phyloP scores from a whole-genome alignment of 1,284 basidiomycete species.

The Mycena citricolor region DNA sequence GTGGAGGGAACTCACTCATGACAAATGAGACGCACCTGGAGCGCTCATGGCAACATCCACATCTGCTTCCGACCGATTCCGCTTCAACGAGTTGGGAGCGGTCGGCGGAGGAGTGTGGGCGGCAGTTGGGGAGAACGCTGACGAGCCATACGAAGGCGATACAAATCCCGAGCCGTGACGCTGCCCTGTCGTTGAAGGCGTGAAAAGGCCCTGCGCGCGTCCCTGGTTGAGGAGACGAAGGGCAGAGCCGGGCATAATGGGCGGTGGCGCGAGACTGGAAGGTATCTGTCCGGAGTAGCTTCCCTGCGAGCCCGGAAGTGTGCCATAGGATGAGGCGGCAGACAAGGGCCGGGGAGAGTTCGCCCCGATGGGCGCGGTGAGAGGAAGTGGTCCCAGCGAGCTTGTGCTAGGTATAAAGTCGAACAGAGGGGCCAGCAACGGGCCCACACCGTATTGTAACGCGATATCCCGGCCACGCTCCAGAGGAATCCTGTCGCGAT shows the following conservation, averaged over 20 bases:
- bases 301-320: slow-evolving; percentile 31
- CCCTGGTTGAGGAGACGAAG: slow-evolving; percentile 79
- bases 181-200: slow-evolving; percentile 66
- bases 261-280: slow-evolving; percentile 66
- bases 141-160: slow-evolving; percentile 41
- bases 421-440: slow-evolving; percentile 84
- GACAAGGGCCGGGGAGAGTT: slow-evolving; percentile 53
- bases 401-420: slow-evolving; percentile 84
- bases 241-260: slow-evolving; percentile 79
- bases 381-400: slow-evolving; percentile 59
- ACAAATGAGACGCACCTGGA: slow-evolving; percentile 2
- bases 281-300: slow-evolving; percentile 47
- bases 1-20: slow-evolving; percentile 4
- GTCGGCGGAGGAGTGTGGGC: slow-evolving; percentile 61
- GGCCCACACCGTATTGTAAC: slow-evolving; percentile 84
- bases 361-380: slow-evolving; percentile 46
- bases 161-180: slow-evolving; percentile 38
- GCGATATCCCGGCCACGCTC: slow-evolving; percentile 89
- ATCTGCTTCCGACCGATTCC: slow-evolving; percentile 48
- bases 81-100: slow-evolving; percentile 39
- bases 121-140: slow-evolving; percentile 43
- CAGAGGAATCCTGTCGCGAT: slow-evolving; percentile 78
- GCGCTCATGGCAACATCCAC: slow-evolving; percentile 29
- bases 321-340: slow-evolving; percentile 48
- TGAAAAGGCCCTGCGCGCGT: slow-evolving; percentile 81